Conservation (phyloP, 2,329 filamentous ascomycete species). For the Ilyonectria sp. region DNA sequence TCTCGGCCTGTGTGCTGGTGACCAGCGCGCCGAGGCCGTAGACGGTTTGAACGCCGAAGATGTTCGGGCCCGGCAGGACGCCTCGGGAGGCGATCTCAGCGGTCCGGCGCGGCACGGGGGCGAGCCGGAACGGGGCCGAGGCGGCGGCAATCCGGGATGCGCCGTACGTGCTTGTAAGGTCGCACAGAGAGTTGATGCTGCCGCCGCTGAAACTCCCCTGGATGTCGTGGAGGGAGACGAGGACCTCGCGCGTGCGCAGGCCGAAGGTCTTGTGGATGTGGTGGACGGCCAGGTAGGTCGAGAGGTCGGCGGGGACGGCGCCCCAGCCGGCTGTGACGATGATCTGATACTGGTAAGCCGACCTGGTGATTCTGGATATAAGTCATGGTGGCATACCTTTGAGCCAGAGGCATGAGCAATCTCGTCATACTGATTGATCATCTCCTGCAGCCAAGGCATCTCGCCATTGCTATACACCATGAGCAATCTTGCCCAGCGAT, state of each 20-base stretch:
- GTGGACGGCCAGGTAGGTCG: constrained; percentile 33
- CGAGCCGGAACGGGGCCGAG: constrained; percentile 11
- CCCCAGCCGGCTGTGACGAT: constrained; percentile 39
- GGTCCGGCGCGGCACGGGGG: not conserved
- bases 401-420: constrained; percentile 27
- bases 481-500: not conserved
- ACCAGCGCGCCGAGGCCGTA: constrained; percentile 22
- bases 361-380: not conserved
- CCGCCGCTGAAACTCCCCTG: constrained; percentile 36
- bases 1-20: constrained; percentile 29
- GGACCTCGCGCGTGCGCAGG: constrained; percentile 31
- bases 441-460: constrained; percentile 36
- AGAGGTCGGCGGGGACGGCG: constrained; percentile 38
- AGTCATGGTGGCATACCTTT: constrained; percentile 12
- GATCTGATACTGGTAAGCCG: constrained; percentile 28
- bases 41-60: constrained; percentile 9
- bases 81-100: not conserved
- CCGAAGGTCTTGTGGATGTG: constrained; percentile 26
- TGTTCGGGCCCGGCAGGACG: constrained; percentile 10
- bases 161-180: constrained; percentile 9
- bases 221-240: constrained; percentile 32
- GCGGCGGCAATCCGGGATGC: constrained; percentile 11
- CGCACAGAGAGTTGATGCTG: constrained; percentile 38
- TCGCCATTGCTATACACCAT: constrained; percentile 33
- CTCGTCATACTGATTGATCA: constrained; percentile 33